phyloP scores from a whole-genome alignment of 2,329 filamentous ascomycete genomes.

The Cladophialophora yegresii region DNA sequence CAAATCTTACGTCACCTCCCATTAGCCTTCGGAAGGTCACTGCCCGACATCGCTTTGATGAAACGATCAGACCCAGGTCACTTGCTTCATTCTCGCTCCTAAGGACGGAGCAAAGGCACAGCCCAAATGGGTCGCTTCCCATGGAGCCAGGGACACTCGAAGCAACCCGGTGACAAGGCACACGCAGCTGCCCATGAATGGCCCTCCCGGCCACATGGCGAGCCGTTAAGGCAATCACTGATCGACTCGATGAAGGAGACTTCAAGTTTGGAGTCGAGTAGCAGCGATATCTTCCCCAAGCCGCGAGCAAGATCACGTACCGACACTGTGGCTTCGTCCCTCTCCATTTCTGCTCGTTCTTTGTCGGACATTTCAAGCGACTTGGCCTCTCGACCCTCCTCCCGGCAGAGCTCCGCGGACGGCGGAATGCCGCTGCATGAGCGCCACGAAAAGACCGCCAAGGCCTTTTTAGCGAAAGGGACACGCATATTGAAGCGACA shows the following conservation, averaged over 20 bases:
- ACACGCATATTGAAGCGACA: constrained; percentile 52
- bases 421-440: constrained; percentile 17
- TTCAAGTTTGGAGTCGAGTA: constrained; percentile 15
- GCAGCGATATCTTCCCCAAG: constrained; percentile 16
- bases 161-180: constrained; percentile 30
- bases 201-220: constrained; percentile 29
- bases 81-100: constrained; percentile 7
- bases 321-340: constrained; percentile 29
- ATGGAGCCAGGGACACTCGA: constrained; percentile 30
- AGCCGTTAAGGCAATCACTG: constrained; percentile 32
- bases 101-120: not conserved
- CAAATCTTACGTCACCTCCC: not conserved
- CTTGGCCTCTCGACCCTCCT: constrained; percentile 24
- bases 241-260: constrained; percentile 31
- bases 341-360: constrained; percentile 26
- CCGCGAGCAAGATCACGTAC: constrained; percentile 27
- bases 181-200: constrained; percentile 31
- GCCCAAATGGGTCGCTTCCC: constrained; percentile 33
- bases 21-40: not conserved
- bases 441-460: constrained; percentile 38
- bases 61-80: constrained; percentile 1
- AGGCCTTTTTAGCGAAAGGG: constrained; percentile 47
- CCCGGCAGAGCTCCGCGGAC: constrained; percentile 26
- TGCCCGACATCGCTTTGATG: constrained; percentile 20
- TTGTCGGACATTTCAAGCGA: constrained; percentile 27